phyloP scores from a whole-genome alignment of 225 moss, liverwort and hornwort genomes.

The Thuidium tamariscinum region DNA sequence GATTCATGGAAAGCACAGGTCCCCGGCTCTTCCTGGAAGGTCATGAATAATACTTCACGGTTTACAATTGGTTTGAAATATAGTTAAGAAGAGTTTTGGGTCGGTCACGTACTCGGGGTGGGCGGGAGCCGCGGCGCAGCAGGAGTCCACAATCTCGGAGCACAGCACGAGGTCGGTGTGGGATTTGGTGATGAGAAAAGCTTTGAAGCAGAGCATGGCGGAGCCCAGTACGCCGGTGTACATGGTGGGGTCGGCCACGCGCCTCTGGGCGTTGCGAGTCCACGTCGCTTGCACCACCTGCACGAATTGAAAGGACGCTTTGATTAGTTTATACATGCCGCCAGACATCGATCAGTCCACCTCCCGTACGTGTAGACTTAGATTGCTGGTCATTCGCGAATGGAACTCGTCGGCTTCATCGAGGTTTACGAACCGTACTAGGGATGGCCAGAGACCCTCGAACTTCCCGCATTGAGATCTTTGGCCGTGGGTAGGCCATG shows the following conservation, averaged over 20 bases:
- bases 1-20: not conserved
- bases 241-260: constrained; percentile 25
- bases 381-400: not conserved
- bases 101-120: constrained; percentile 4
- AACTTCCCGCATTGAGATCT: not conserved
- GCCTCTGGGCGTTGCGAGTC: not conserved
- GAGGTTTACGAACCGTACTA: not conserved
- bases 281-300: constrained; percentile 42
- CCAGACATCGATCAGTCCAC: not conserved
- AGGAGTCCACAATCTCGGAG: constrained; percentile 35
- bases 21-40: not conserved
- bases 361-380: not conserved
- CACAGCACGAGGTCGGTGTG: not conserved
- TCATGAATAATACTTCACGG: not conserved
- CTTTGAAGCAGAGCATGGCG: constrained; percentile 35
- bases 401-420: not conserved
- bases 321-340: not conserved
- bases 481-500: not conserved
- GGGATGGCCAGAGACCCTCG: not conserved
- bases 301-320: not conserved
- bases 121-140: constrained; percentile 12
- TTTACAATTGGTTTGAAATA: not conserved
- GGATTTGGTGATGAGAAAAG: constrained; percentile 4
- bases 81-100: not conserved
- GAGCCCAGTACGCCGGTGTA: constrained; percentile 28